Percentiles rank a stretch among this genome's conserved stretches.
Conservation (phyloP, 164 flowering plant genomes). For the Dillenia turbinata region DNA sequence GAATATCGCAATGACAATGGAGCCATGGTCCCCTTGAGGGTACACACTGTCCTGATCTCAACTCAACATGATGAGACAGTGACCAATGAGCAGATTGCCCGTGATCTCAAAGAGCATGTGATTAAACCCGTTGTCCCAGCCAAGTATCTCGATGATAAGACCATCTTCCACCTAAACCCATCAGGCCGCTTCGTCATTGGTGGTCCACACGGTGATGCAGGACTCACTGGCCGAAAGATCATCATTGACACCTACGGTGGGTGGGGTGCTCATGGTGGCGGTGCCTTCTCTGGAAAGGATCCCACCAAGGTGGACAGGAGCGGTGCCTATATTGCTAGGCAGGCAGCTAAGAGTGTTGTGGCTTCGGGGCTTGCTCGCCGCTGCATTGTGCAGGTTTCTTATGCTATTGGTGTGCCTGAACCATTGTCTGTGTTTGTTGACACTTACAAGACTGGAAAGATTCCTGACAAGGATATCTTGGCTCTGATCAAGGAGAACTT, state of each 20-base stretch:
- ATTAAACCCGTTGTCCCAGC: constrained; percentile 58
- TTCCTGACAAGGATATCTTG: constrained; percentile 57
- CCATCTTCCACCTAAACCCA: constrained; percentile 75
- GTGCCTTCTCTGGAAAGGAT: constrained; percentile 70
- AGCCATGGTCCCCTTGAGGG: constrained; percentile 64
- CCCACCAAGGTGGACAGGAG: constrained; percentile 73
- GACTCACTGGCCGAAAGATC: constrained; percentile 67
- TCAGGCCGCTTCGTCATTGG: constrained; percentile 68
- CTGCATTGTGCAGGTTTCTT: constrained; percentile 69
- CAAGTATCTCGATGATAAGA: constrained; percentile 56
- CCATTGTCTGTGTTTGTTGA: constrained; percentile 64
- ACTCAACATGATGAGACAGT: constrained; percentile 78
- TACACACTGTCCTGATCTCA: constrained; percentile 71
- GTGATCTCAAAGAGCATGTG: constrained; percentile 59
- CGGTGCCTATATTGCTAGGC: constrained; percentile 68
- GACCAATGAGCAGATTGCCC: constrained; percentile 54
- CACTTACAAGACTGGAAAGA: constrained; percentile 56
- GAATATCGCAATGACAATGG: constrained; percentile 61
- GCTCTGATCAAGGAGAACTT: constrained; percentile 51
- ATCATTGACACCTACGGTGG: constrained; percentile 67
- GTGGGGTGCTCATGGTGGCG: constrained; percentile 73
- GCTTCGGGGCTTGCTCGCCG: constrained; percentile 63
- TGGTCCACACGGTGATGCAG: constrained; percentile 77
- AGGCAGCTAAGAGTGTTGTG: constrained; percentile 73
- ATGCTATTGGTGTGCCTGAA: constrained; percentile 71